Percentiles rank a stretch among this genome's conserved stretches.
Evolutionary conservation across 768 basidiomycete genomes (phyloP).

Genomic region (Auricularia sp.): DNA sequence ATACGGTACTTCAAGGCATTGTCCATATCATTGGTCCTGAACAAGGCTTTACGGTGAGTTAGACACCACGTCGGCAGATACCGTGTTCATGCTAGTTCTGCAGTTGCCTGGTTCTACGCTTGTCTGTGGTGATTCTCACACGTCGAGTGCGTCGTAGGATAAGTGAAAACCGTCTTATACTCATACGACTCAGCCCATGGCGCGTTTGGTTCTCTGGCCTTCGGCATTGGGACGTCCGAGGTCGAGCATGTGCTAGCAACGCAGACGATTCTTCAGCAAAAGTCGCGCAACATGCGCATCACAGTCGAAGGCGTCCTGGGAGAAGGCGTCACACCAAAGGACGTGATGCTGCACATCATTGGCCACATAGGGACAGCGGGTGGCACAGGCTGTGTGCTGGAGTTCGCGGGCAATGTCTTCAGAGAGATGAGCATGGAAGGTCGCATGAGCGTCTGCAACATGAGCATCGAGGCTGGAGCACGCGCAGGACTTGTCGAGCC

Average conservation of each 20-base stretch:
- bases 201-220: slow-evolving; percentile 86
- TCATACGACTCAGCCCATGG: slow-evolving; percentile 56
- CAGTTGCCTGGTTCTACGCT: slow-evolving; percentile 69
- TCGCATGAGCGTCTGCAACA: slow-evolving; percentile 85
- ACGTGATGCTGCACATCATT: slow-evolving; percentile 84
- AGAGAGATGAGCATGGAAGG: slow-evolving; percentile 82
- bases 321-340: slow-evolving; percentile 81
- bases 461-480: slow-evolving; percentile 92
- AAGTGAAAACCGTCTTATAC: background rate
- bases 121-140: slow-evolving; percentile 91
- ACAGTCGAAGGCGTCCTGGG: slow-evolving; percentile 72
- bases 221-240: slow-evolving; percentile 89
- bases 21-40: slow-evolving; percentile 89
- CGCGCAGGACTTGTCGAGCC: slow-evolving; percentile 93
- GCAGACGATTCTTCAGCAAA: slow-evolving; percentile 77
- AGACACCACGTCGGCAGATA: background rate
- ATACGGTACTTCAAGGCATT: slow-evolving; percentile 40
- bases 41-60: slow-evolving; percentile 73
- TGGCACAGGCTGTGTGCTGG: slow-evolving; percentile 84
- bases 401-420: slow-evolving; percentile 84
- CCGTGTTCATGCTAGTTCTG: background rate
- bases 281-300: slow-evolving; percentile 88
- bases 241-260: slow-evolving; percentile 92
- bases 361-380: slow-evolving; percentile 89
- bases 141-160: slow-evolving; percentile 52